Conservation (phyloP, 2,329 filamentous ascomycete genomes). For the Colletotrichum filicis region DNA sequence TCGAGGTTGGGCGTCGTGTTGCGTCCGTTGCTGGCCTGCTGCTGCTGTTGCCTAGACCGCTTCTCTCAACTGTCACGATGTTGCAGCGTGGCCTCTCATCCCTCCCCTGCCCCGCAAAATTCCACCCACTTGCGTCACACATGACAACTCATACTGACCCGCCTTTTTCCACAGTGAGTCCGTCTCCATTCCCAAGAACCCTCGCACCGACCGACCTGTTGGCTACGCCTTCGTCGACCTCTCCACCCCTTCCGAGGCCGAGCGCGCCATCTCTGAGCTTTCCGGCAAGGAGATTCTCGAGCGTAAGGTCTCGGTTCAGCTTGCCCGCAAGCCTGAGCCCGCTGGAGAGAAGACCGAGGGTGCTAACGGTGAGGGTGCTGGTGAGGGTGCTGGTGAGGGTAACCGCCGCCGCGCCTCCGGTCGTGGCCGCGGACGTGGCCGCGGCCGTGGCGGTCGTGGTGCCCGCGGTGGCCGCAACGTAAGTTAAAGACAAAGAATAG, state of each 20-base stretch:
- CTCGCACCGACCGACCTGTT: slow-evolving; percentile 96
- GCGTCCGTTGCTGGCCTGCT: background rate
- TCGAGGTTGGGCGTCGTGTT: background rate
- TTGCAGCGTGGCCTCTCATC: slow-evolving; percentile 33
- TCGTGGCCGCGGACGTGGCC: slow-evolving; percentile 75
- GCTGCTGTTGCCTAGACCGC: slow-evolving; percentile 19
- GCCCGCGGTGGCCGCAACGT: slow-evolving; percentile 66
- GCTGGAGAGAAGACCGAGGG: slow-evolving; percentile 80
- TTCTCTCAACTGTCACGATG: slow-evolving; percentile 18
- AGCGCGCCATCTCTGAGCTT: slow-evolving; percentile 94
- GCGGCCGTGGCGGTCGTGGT: slow-evolving; percentile 74
- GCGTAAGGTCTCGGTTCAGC: slow-evolving; percentile 98
- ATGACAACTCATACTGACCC: slow-evolving; percentile 35
- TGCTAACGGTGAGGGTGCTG: slow-evolving; percentile 79
- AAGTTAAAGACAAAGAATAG: background rate
- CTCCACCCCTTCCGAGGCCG: slow-evolving; percentile 91
- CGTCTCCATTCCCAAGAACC: slow-evolving; percentile 99
- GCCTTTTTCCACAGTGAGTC: slow-evolving; percentile 76
- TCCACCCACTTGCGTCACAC: slow-evolving; percentile 33
- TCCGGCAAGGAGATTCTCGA: slow-evolving; percentile 98
- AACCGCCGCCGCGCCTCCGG: slow-evolving; percentile 71
- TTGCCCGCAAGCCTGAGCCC: slow-evolving; percentile 95
- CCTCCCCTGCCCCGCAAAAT: slow-evolving; percentile 29
- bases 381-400: slow-evolving; percentile 78
- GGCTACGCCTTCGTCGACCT: slow-evolving; percentile 99